Base-by-base conservation (phyloP, 306 rosid species). In the Trifolium subterraneum region DNA sequence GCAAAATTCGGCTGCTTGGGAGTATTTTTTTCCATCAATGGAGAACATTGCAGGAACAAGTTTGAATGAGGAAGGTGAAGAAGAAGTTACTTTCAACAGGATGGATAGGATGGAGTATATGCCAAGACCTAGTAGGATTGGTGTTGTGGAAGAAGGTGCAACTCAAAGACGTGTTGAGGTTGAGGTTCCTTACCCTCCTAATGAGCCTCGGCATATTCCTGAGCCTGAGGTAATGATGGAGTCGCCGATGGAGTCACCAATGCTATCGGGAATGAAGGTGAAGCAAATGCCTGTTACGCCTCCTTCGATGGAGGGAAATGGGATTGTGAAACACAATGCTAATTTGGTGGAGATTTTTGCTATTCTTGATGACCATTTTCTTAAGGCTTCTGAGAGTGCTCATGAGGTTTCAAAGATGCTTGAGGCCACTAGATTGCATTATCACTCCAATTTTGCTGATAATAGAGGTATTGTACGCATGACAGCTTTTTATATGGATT, bases 381-480 rank as follows among this genome's bases (percentile, higher is more conserved):
- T 95, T 50, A 87, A 87, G 82, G 99, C 99, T 77, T 92, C 98
- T 0, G 90, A 95, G 80, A 85, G 90, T 79, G 96, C 96, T 58
- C 93, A 87, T 38, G 98, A 88, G 42, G 98, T 95, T 78, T 90
- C 99, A 7, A 92, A 95, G 91, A 82, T 95, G 98, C 91, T 95
- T 16, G 98, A 92, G 85, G 98, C 99, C 0, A 92, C 98, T 1
- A 72, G 93, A 51, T 83, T 95, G 41, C 96, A 95, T 66, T 95
- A 92, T 86, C 99, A 95, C 87, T 95, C 99, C 22, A 95, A 95
- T 81, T 95, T 90, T 61, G 99, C 99, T 7, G 98, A 92, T 79
- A 95, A 92, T 82, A 89, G 95, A 76, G 99, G 99, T 92, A 79
- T 2, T 13, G 96, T 91, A 79, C 2, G n/a, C 12, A 59, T 52